Evolutionary conservation across 345 rosid species (phyloP).

Genomic region (Psidium guajava): DNA sequence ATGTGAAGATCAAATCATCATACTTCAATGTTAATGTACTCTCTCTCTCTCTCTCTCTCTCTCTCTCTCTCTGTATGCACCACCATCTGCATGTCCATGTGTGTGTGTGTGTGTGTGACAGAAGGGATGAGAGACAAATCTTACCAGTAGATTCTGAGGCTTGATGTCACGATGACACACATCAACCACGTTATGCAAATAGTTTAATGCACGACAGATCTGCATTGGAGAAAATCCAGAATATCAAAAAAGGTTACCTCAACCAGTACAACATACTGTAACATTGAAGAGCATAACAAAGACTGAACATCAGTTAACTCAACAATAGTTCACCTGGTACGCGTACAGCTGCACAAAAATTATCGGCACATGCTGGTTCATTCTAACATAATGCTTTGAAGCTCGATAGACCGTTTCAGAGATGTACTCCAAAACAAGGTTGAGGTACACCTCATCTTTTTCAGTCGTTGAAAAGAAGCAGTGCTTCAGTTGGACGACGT

Average conservation of each 20-base stretch:
- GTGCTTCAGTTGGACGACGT: constrained; percentile 72
- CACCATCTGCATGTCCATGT: not conserved
- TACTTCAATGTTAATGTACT: not conserved
- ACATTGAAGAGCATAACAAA: not conserved
- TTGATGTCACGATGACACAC: constrained; percentile 98
- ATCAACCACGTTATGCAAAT: constrained; percentile 78
- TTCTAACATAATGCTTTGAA: constrained; percentile 62
- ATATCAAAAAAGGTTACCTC: not conserved
- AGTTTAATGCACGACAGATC: constrained; percentile 94
- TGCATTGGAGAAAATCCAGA: constrained; percentile 12
- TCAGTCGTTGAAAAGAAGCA: constrained; percentile 90
- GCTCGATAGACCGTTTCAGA: constrained; percentile 88
- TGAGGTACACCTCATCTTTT: constrained; percentile 83
- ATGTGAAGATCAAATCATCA: not conserved
- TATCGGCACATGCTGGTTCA: constrained; percentile 49
- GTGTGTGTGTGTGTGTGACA: not conserved
- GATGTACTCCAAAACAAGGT: constrained; percentile 88
- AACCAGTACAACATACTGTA: not conserved
- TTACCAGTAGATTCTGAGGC: constrained; percentile 95
- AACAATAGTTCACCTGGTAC: constrained; percentile 45
- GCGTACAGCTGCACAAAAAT: constrained; percentile 65
- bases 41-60: not conserved
- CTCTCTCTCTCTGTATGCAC: too few species aligned
- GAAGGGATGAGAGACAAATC: constrained; percentile 5
- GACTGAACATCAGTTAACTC: not conserved